These are phyloP conservation scores for Phytopythium litorale DNA, from an alignment of 352 stramenopile species.

Conservation along the genomic window DNA sequence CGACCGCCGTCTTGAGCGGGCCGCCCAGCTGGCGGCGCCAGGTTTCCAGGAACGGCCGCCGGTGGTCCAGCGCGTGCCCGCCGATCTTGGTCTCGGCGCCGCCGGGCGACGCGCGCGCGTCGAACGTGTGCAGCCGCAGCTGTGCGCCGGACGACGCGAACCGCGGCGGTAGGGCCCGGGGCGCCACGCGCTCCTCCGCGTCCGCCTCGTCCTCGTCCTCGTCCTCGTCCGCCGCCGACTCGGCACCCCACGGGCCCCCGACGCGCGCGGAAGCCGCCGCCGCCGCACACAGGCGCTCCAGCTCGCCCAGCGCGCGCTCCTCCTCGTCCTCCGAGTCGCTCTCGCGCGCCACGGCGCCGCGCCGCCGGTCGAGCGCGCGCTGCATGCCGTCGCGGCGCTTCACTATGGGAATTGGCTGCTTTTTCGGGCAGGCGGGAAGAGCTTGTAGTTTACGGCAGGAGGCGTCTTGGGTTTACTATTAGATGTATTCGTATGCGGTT, in stretches of 20 bases:
- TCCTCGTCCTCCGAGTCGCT: constrained; percentile 9
- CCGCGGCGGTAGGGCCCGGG: neutral
- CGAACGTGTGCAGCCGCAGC: constrained; percentile 57
- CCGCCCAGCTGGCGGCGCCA: constrained; percentile 22
- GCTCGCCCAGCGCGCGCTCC: constrained; percentile 6
- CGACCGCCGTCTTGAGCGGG: constrained; percentile 29
- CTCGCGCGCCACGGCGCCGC: constrained; percentile 3
- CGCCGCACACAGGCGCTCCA: neutral
- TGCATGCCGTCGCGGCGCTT: constrained; percentile 1
- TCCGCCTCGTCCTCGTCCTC: neutral
- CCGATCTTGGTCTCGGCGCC: constrained; percentile 79
- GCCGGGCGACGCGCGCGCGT: constrained; percentile 14
- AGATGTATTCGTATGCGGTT: no score
- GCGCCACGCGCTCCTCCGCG: neutral
- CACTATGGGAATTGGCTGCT: neutral
- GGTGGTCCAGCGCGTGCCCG: constrained; percentile 59
- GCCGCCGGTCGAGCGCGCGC: neutral
- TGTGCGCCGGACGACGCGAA: constrained; percentile 21
- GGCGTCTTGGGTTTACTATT: no score
- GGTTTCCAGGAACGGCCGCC: constrained; percentile 28
- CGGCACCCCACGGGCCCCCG: neutral
- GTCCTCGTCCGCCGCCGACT: neutral
- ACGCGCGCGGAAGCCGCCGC: neutral
- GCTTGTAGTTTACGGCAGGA: neutral
- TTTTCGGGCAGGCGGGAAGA: neutral